Evolutionary conservation across 495 filamentous ascomycete species (phyloP).

Genomic region (Jackrogersella minutella): DNA sequence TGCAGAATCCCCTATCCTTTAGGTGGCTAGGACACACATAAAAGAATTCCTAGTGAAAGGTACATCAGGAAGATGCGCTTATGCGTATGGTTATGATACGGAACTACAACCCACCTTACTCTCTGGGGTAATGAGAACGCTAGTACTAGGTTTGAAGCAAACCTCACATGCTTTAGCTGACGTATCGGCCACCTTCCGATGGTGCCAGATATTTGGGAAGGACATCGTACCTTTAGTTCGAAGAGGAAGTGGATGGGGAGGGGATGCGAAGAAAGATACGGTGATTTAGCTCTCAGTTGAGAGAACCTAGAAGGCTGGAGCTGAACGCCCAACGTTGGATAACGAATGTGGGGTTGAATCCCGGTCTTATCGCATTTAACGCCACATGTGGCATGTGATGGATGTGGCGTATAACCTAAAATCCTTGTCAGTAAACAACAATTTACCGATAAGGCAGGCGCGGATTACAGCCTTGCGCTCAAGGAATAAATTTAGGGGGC

Average conservation of each 20-base stretch:
- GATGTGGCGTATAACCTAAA: background rate
- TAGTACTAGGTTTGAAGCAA: constrained; percentile 87
- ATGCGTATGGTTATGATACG: background rate
- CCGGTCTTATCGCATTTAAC: background rate
- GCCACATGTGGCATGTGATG: constrained; percentile 13
- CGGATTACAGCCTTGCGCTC: constrained; percentile 12
- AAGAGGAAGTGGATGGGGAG: background rate
- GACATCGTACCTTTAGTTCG: constrained; percentile 46
- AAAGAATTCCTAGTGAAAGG: constrained; percentile 79
- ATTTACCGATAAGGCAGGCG: background rate
- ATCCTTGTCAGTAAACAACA: too few relatives aligned
- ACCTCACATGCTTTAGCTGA: constrained; percentile 84
- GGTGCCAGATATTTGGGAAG: constrained; percentile 83
- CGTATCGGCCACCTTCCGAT: constrained; percentile 87
- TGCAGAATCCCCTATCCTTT: constrained; percentile 82
- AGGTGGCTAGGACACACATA: constrained; percentile 87
- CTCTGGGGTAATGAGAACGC: constrained; percentile 87
- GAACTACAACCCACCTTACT: constrained; percentile 71
- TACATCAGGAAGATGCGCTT: constrained; percentile 30
- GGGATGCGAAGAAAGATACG: background rate
- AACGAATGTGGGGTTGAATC: constrained; percentile 5
- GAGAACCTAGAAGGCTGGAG: background rate
- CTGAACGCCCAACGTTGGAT: constrained; percentile 8
- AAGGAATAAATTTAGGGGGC: background rate
- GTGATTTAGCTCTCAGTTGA: background rate